Evolutionary conservation across 176 grass and related monocot genomes (phyloP).

Genomic region (Zizania latifolia): DNA sequence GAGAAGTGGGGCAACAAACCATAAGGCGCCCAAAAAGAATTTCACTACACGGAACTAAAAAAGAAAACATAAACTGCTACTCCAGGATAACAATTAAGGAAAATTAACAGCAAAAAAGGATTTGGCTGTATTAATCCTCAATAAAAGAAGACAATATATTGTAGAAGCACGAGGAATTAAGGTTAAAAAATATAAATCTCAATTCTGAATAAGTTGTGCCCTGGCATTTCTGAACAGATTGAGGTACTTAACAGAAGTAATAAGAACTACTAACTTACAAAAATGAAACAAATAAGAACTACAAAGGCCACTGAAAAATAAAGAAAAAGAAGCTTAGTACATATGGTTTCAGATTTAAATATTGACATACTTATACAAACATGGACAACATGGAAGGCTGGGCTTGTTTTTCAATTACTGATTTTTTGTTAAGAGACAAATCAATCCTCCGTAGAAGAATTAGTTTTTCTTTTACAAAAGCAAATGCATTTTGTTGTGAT

Average conservation of each 20-base stretch:
- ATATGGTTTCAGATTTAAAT: conserved; percentile 3
- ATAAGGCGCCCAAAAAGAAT: not conserved
- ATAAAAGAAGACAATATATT: not conserved
- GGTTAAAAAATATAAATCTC: too few relatives aligned
- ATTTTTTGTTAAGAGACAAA: not conserved
- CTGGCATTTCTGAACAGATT: conserved; percentile 1
- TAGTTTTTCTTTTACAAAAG: not conserved
- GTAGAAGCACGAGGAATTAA: too few relatives aligned
- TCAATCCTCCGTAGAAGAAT: not conserved
- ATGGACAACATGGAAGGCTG: conserved; percentile 1
- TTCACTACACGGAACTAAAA: conserved; percentile 1
- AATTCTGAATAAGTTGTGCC: not conserved
- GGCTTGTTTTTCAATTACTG: not conserved
- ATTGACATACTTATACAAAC: not conserved
- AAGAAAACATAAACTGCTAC: not conserved
- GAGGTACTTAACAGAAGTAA: conserved; percentile 12
- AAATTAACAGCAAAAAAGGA: not conserved
- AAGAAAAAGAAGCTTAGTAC: not conserved
- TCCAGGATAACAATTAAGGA: not conserved
- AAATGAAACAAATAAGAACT: not conserved
- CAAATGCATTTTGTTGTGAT: not conserved
- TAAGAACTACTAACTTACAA: not conserved
- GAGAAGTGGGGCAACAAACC: not conserved
- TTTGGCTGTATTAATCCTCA: not conserved
- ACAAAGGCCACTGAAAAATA: not conserved